A percentile compares a stretch with the other conserved stretches of the same genome.
phyloP scores from a whole-genome alignment of 2,329 filamentous ascomycete genomes.

The Trichoderma lentiforme region DNA sequence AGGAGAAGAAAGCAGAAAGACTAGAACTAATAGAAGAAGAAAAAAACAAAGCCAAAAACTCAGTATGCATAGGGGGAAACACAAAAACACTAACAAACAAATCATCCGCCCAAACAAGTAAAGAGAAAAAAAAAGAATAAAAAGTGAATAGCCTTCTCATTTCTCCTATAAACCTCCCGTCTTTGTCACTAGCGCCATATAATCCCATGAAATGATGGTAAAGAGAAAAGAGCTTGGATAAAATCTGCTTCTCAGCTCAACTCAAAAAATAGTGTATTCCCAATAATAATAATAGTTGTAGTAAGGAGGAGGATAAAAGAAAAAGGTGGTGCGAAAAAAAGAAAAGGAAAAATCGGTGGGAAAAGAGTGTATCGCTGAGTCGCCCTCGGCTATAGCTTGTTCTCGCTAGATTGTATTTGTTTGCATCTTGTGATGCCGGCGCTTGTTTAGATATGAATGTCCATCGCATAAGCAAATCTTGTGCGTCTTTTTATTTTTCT shows the following conservation, averaged over 20 bases:
- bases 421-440: background rate
- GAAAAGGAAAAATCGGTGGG: background rate
- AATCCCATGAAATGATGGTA: conserved; percentile 24
- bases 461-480: background rate
- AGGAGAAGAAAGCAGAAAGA: background rate
- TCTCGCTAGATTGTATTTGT: background rate
- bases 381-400: background rate
- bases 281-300: conserved; percentile 17
- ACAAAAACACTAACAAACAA: background rate
- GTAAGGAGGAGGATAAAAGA: background rate
- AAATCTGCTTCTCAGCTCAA: background rate
- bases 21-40: background rate
- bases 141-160: background rate
- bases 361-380: conserved; percentile 2
- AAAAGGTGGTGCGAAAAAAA: background rate
- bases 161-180: conserved; percentile 20
- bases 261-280: conserved; percentile 13
- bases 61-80: background rate
- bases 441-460: background rate
- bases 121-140: background rate
- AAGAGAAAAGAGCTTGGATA: conserved; percentile 13
- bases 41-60: conserved; percentile 13
- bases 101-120: background rate
- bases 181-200: conserved; percentile 29
- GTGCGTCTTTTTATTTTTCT: background rate